Percentiles rank a stretch among this genome's conserved stretches.
Evolutionary conservation across 768 basidiomycete genomes (phyloP).

Genomic region (Cyclocybe cylindracea): DNA sequence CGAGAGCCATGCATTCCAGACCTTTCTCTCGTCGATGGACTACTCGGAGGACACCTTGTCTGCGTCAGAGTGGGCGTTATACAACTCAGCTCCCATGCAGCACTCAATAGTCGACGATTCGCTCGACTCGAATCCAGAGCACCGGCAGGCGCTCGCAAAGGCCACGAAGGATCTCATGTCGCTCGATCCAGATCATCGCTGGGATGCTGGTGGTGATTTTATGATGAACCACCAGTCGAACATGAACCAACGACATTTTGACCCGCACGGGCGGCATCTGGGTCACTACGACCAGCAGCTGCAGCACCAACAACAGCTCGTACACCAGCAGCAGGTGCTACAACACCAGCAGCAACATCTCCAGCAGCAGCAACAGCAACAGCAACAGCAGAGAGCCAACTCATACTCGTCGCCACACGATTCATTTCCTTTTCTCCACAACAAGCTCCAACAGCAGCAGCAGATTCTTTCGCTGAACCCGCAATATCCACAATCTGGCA

Average conservation of each 20-base stretch:
- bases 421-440: slow-evolving; percentile 25
- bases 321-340: slow-evolving; percentile 17
- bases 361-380: slow-evolving; percentile 20
- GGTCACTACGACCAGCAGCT: slow-evolving; percentile 10
- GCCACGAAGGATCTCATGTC: slow-evolving; percentile 86
- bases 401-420: slow-evolving; percentile 17
- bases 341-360: slow-evolving; percentile 22
- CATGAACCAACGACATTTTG: slow-evolving; percentile 10
- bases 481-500: slow-evolving; percentile 3
- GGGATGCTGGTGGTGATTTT: slow-evolving; percentile 24
- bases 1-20: slow-evolving; percentile 69
- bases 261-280: slow-evolving; percentile 2
- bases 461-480: slow-evolving; percentile 10
- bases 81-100: slow-evolving; percentile 22
- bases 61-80: slow-evolving; percentile 50
- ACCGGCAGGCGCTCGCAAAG: slow-evolving; percentile 68
- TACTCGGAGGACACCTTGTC: slow-evolving; percentile 34
- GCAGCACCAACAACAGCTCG: slow-evolving; percentile 5
- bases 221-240: slow-evolving; percentile 16
- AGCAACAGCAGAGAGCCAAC: slow-evolving; percentile 17
- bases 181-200: slow-evolving; percentile 48
- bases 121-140: slow-evolving; percentile 40
- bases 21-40: slow-evolving; percentile 63
- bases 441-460: slow-evolving; percentile 12
- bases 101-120: slow-evolving; percentile 41